Base-by-base conservation (phyloP, 768 basidiomycete genomes). In the Arthromyces matolae region DNA sequence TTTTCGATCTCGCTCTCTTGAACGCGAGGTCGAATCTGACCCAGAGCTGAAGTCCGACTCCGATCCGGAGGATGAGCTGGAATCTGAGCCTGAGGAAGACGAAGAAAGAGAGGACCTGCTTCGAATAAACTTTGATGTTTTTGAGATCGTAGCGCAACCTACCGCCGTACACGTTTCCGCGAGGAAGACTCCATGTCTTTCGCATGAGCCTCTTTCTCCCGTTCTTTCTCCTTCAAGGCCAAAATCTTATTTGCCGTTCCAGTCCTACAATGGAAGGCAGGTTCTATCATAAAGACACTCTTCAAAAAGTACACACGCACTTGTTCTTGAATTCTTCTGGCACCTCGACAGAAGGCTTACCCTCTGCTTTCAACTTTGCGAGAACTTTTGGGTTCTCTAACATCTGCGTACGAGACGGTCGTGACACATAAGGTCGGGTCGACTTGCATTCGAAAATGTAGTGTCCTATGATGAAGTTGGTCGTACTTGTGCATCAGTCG, bases 381-480 rank as follows among this genome's bases (percentile, higher is more conserved):
- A 86, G 68, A 2, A 80, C 40, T 19, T 67, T 72, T 3, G 91
- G 91, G 46, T 90, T 89, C 58, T 92, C 86, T 13, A 97, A 78
- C 64, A 85, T 82, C 57, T 93, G 79, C 2, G 90, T 90, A 33
- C 93, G 80, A 28, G 91, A 93, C 2, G 93, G 93, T n/a, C 94
- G 78, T 9, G 89, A 81, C 32, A 91, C 73, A 63, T 96, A 97
- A 20, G 91, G 89, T 2, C 87, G 77, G 18, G 78, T 57, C 14
- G 77, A 75, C 66, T 90, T 91, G 78, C 94, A 97, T 69, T 96
- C 80, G 61, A 85, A 97, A 10, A 83, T 96, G 63, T 85, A 94
- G 66, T 96, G 94, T 0, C 93, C 93, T 83, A 60, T 29, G 47
- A 23, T 16, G 10, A 14, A 32, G 51, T 24, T 13, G 23, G 20